A percentile compares a stretch with the other conserved stretches of the same genome.
phyloP scores from a whole-genome alignment of 345 rosid species.

The Citrus mangshanensis region DNA sequence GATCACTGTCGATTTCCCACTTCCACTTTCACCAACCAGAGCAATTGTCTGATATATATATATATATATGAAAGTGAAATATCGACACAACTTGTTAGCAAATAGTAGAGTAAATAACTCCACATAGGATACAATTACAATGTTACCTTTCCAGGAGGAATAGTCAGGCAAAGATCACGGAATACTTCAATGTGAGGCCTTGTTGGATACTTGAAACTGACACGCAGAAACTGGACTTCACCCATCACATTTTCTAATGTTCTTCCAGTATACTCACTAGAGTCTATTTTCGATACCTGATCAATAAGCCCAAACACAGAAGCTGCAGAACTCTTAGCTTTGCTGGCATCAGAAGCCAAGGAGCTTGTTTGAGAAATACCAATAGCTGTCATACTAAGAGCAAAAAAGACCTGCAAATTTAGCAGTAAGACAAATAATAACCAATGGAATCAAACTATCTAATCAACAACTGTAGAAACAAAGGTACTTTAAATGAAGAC shows the following conservation, averaged over 20 bases:
- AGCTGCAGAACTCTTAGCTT: conserved; percentile 3
- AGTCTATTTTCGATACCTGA: conserved; percentile 27
- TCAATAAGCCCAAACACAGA: conserved; percentile 15
- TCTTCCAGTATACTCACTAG: conserved; percentile 20
- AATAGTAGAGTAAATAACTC: too few species aligned
- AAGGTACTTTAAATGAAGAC: conserved; percentile 3
- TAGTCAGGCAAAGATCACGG: conserved; percentile 24
- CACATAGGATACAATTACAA: too few species aligned
- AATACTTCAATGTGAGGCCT: conserved; percentile 38
- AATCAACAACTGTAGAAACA: neutral
- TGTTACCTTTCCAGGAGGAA: conserved; percentile 40
- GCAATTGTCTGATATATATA: conserved; percentile 30
- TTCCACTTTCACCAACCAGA: conserved; percentile 48
- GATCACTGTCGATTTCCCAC: conserved; percentile 34
- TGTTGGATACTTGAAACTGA: conserved; percentile 33
- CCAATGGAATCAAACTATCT: too few species aligned
- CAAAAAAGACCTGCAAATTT: conserved; percentile 32
- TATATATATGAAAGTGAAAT: too few species aligned
- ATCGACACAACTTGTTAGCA: too few species aligned
- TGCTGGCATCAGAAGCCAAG: conserved; percentile 7
- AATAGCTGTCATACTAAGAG: conserved; percentile 24
- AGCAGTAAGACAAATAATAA: neutral
- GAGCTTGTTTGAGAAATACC: too few species aligned
- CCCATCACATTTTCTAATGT: conserved; percentile 25
- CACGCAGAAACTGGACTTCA: conserved; percentile 25